phyloP scores from a whole-genome alignment of 148 eudicot species.

The Simmondsia chinensis region DNA sequence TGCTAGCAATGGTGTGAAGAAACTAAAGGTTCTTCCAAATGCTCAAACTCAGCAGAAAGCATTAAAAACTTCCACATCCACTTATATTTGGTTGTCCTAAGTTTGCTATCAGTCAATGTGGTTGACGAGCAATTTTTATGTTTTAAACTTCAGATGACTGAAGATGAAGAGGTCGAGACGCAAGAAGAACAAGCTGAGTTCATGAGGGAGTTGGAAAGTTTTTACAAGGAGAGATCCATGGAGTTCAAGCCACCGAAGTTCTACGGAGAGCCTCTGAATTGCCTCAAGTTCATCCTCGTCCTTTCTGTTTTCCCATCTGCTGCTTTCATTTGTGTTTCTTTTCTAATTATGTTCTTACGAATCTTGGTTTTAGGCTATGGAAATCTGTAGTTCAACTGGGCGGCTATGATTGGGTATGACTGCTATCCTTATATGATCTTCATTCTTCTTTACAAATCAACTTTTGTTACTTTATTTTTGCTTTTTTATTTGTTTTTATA shows the following conservation, averaged over 20 bases:
- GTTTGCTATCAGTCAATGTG: background rate
- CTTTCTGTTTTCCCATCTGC: background rate
- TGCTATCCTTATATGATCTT: conserved; percentile 3
- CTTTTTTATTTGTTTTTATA: too few species aligned
- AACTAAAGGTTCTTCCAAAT: conserved; percentile 12
- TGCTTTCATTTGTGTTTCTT: background rate
- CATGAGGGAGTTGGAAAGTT: conserved; percentile 62
- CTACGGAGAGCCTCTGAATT: conserved; percentile 82
- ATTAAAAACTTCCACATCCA: background rate
- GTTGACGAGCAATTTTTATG: background rate
- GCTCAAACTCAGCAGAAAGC: too few species aligned
- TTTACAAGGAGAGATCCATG: conserved; percentile 42
- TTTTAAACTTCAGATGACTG: conserved; percentile 32
- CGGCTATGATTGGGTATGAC: conserved; percentile 89
- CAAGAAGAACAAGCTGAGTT: conserved; percentile 80
- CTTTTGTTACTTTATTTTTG: too few species aligned
- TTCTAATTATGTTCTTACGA: background rate
- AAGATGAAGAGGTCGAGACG: conserved; percentile 70
- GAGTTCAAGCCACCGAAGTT: conserved; percentile 88
- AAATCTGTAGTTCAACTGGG: conserved; percentile 75
- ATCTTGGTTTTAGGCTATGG: conserved; percentile 61
- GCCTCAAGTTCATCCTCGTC: conserved; percentile 43
- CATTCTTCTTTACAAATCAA: too few species aligned
- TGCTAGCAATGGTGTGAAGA: conserved; percentile 18
- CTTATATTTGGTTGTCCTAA: too few species aligned